Base-by-base conservation (phyloP, 192 early-diverging fungal species). In the Linnemannia zychae region DNA sequence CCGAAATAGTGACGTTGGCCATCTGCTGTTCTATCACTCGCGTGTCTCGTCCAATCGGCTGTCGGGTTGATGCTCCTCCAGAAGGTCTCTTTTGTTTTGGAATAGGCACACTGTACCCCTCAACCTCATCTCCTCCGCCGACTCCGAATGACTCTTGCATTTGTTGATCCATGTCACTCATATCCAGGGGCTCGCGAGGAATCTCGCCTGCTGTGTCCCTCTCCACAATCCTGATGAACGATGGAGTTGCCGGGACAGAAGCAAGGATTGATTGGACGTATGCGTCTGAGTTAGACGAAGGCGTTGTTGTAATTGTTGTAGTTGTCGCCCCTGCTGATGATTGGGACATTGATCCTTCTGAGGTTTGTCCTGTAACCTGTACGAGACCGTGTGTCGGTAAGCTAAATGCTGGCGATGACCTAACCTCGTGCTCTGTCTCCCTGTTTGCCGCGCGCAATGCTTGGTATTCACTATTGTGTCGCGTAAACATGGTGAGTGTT, bases 141-240 rank as follows among this genome's bases (percentile, higher is more conserved):
- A 52, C 68, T 9, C 52, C 69, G n/a, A 67, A 53, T 17, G 34
- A 50, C 4, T 76, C 69, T 9, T 73, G 48, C 57, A 76, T 77
- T 16, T 83, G 75, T 28, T 69, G 70, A 36, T 77, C 71, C 75
- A 83, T 77, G 33, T 53, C 52, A 33, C 47, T 53, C 68, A 57
- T 46, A 47, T 78, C 49, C 70, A 69, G 18, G 4, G 68, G 53
- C 4, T 83, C 71, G 3, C 31, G 18, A 24, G 74, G 69, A 31
- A 44, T n/a, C 22, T 60, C 48, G 3, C 71, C 47, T 33, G 22
- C 33, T 0, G 57, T 78, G 53, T 78, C 82, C 20, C 18, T 73
- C 57, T 85, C 83, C 24, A 85, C 78, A 48, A 85, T 85, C 49
- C 76, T 85, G 68, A 85, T 85, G 33, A 60, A 79, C 1, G 83